phyloP scores from a whole-genome alignment of 1,284 basidiomycete genomes.

The Moesziomyces sp. region DNA sequence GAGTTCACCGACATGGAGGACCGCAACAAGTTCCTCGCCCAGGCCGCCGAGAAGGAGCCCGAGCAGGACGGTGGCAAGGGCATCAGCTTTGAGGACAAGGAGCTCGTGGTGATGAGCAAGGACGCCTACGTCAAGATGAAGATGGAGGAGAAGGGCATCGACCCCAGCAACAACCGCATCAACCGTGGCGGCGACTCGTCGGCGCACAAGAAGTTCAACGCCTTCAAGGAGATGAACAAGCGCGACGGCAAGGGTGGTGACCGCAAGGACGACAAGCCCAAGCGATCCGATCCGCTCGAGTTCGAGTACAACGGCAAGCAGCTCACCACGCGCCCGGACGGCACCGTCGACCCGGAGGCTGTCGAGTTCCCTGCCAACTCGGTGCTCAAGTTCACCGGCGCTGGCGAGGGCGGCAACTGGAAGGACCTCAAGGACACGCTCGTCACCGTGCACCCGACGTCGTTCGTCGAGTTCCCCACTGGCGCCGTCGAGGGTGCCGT shows the following conservation, averaged over 20 bases:
- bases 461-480: slow-evolving; percentile 55
- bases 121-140: slow-evolving; percentile 95
- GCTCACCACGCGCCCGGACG: slow-evolving; percentile 76
- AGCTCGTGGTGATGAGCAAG: slow-evolving; percentile 80
- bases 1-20: slow-evolving; percentile 83
- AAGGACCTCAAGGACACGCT: slow-evolving; percentile 71
- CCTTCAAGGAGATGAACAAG: slow-evolving; percentile 81
- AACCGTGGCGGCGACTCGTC: slow-evolving; percentile 72
- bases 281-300: slow-evolving; percentile 66
- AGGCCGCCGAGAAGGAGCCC: slow-evolving; percentile 72
- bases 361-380: slow-evolving; percentile 76
- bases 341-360: slow-evolving; percentile 77
- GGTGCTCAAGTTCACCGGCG: slow-evolving; percentile 76
- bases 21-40: slow-evolving; percentile 79
- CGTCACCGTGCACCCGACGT: slow-evolving; percentile 55
- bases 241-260: slow-evolving; percentile 68
- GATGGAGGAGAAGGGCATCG: slow-evolving; percentile 89
- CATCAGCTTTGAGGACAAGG: slow-evolving; percentile 66
- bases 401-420: slow-evolving; percentile 69
- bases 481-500: slow-evolving; percentile 69
- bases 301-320: slow-evolving; percentile 68
- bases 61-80: slow-evolving; percentile 58
- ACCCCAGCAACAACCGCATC: slow-evolving; percentile 73
- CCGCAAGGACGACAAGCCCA: slow-evolving; percentile 63
- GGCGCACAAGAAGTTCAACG: slow-evolving; percentile 76